phyloP scores from a whole-genome alignment of 2,329 filamentous ascomycete genomes.

The Stagonosporopsis cucurbitacearum region DNA sequence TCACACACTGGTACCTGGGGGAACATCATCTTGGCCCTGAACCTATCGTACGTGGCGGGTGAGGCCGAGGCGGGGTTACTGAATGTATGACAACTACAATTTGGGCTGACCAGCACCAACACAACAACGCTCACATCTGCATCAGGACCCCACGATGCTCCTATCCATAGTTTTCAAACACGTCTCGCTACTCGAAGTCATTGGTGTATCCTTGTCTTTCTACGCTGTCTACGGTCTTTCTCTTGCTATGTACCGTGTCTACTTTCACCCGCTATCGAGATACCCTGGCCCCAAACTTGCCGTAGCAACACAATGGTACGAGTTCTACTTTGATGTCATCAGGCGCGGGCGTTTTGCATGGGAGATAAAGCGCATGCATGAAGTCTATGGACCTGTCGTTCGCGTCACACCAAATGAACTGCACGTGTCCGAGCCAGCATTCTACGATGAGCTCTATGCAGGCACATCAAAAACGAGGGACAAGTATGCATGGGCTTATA shows the following conservation, averaged over 20 bases:
- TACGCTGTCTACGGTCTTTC: not conserved
- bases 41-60: not conserved
- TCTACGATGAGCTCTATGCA: conserved; percentile 32
- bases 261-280: not conserved
- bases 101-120: too few relatives aligned
- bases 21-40: too few relatives aligned
- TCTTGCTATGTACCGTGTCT: not conserved
- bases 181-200: too few relatives aligned
- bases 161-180: too few relatives aligned
- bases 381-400: conserved; percentile 33
- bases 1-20: too few relatives aligned
- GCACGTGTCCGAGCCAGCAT: conserved; percentile 28
- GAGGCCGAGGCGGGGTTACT: too few relatives aligned
- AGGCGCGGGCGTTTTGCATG: conserved; percentile 27
- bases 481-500: conserved; percentile 21
- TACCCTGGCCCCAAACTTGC: conserved; percentile 5
- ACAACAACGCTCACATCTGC: too few relatives aligned
- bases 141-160: too few relatives aligned
- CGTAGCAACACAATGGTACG: conserved; percentile 3
- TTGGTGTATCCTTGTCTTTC: too few relatives aligned
- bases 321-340: conserved; percentile 6
- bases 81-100: too few relatives aligned
- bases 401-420: conserved; percentile 34
- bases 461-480: conserved; percentile 9
- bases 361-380: conserved; percentile 30